Evolutionary conservation across 352 stramenopile genomes (phyloP).

Genomic region (Discostella stelligera): DNA sequence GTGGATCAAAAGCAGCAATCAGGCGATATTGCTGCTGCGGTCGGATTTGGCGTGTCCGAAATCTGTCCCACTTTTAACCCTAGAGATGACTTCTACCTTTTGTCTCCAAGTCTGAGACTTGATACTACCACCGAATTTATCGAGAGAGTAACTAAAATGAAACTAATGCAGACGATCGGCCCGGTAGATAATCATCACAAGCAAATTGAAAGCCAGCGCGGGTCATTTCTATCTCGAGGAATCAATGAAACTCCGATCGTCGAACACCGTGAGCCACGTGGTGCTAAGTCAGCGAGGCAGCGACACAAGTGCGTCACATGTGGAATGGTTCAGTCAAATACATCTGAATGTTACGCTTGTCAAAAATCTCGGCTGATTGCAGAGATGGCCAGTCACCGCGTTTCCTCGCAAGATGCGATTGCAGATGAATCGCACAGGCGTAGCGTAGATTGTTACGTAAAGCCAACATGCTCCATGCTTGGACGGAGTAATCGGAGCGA

Average conservation of each 20-base stretch:
- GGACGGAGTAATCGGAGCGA: conserved; percentile 26
- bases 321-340: conserved; percentile 48
- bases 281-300: conserved; percentile 12
- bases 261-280: conserved; percentile 9
- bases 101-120: conserved; percentile 52
- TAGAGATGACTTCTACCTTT: conserved; percentile 36
- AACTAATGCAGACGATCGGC: conserved; percentile 26
- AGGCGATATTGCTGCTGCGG: neutral
- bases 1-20: neutral
- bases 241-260: conserved; percentile 29
- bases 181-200: neutral
- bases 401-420: conserved; percentile 10
- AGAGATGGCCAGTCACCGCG: conserved; percentile 56
- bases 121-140: conserved; percentile 74
- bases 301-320: conserved; percentile 58
- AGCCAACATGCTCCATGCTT: conserved; percentile 47
- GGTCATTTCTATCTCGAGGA: conserved; percentile 31
- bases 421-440: conserved; percentile 23
- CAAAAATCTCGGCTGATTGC: conserved; percentile 60
- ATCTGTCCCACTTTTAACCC: conserved; percentile 48
- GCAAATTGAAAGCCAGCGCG: conserved; percentile 14
- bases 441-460: conserved; percentile 25
- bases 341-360: conserved; percentile 62
- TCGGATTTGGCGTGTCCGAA: conserved; percentile 12
- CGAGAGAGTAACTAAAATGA: conserved; percentile 65